phyloP scores from a whole-genome alignment of 352 stramenopile species.

The Phytophthora podocarpi region DNA sequence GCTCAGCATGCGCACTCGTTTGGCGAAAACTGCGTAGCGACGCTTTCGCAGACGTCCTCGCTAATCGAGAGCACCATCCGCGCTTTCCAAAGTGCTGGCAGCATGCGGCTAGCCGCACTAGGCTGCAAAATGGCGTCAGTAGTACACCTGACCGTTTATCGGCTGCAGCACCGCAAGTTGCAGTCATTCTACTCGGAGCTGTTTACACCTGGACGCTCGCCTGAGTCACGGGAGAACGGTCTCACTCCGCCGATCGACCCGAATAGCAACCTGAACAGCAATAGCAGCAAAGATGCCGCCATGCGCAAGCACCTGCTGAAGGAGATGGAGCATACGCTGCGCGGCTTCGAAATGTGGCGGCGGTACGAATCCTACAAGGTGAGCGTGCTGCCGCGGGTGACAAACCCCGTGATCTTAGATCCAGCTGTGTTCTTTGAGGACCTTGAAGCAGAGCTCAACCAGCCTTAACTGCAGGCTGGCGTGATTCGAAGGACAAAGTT shows the following conservation, averaged over 20 bases:
- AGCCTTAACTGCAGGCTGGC: constrained; percentile 25
- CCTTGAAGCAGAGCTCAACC: constrained; percentile 60
- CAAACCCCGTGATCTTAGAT: constrained; percentile 76
- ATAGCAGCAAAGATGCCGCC: constrained; percentile 68
- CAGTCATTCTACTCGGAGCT: constrained; percentile 83
- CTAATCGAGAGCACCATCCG: constrained; percentile 83
- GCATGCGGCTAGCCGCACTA: constrained; percentile 67
- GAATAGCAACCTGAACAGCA: constrained; percentile 44
- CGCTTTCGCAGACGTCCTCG: constrained; percentile 74
- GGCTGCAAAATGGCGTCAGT: constrained; percentile 87
- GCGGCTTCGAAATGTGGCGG: constrained; percentile 88
- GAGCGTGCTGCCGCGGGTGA: constrained; percentile 73
- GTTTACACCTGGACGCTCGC: constrained; percentile 76
- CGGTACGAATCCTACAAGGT: constrained; percentile 78
- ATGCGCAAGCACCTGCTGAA: constrained; percentile 77
- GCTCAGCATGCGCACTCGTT: constrained; percentile 60
- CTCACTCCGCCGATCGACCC: constrained; percentile 71
- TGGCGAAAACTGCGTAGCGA: constrained; percentile 71
- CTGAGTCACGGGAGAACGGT: constrained; percentile 71
- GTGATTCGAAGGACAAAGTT: constrained; percentile 17
- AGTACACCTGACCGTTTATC: constrained; percentile 80
- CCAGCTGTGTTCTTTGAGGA: constrained; percentile 75
- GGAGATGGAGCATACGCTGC: constrained; percentile 86
- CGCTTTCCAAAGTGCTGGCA: constrained; percentile 62
- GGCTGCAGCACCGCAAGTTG: constrained; percentile 82